Evolutionary conservation across 345 rosid species (phyloP), one percentile per base, ranked within the genome.

Genomic region (Citrus sinensis): DNA sequence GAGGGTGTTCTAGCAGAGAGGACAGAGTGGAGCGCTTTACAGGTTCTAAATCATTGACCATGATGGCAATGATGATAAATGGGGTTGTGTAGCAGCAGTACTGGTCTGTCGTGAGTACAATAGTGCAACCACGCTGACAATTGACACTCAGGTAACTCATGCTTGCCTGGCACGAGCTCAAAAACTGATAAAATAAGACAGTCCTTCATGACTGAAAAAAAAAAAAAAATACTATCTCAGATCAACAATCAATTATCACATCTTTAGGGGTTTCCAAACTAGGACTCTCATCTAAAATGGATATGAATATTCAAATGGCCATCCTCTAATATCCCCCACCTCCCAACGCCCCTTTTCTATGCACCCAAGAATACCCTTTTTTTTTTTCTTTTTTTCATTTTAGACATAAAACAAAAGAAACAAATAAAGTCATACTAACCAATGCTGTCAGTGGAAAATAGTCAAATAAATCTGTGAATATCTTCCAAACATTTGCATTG

Each of bases 381-480:
- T 63, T 35, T 63, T 35, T 61, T 7, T 46, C 0, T 0, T 7
- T 46, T 61, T 27, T 40, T 27, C 75, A 76, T 55, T 73, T 14
- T 4, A 34, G 29, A 20, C 20, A 29, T 51, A 39, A 58, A 46
- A 16, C 58, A 58, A 65, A 65, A 5, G 1, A 24, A 14, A 35
- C n/a, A 14, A 72, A 16, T 32, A 29, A 46, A 17, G 65, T 49
- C 60, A 85, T 76, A 90, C 95, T 90, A 79, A 96, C 99, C 98
- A 96, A 85, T 75, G 99, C 99, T 65, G 98, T 95, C 84, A 93
- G 82, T 34, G 99, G 97, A 76, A 96, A 91, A 88, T 92, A 95
- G 81, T 95, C 99, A 79, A 95, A 95, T 75, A 95, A 89, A 80
- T 95, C 98, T 35, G 99, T 94, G 77, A 92, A 93, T 78, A 80